Percentiles rank a stretch among this genome's conserved stretches.
These are phyloP conservation scores for fission yeast (Schizosaccharomyces pombe) DNA, from an alignment of 805 yeast species.

Conservation along the genomic window ASM294v3 CU329670.1:999501-1000000, in stretches of 20 bases:
- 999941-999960: conserved; percentile 18
- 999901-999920: conserved; percentile 26
- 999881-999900: conserved; percentile 20
- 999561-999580: conserved; percentile 8
- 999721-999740: conserved; percentile 22
- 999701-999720: conserved; percentile 17
- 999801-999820: conserved; percentile 38
- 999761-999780: conserved; percentile 19
- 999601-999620: conserved; percentile 22
- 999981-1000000: conserved; percentile 28
- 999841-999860: conserved; percentile 18
- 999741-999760: conserved; percentile 37
- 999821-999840: conserved; percentile 24
- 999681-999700: conserved; percentile 14
- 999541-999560: conserved; percentile 18
- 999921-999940: conserved; percentile 46
- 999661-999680: conserved; percentile 43
- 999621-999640: conserved; percentile 30
- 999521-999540: conserved; percentile 36
- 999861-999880: conserved; percentile 23
- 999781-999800: conserved; percentile 24
- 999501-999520: conserved; percentile 26
- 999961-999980: conserved; percentile 13
- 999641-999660: conserved; percentile 28
- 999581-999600: conserved; percentile 23